These are phyloP conservation scores for Marasmius sp. DNA, from an alignment of 1,284 basidiomycete genomes.

Conservation along the genomic window DNA sequence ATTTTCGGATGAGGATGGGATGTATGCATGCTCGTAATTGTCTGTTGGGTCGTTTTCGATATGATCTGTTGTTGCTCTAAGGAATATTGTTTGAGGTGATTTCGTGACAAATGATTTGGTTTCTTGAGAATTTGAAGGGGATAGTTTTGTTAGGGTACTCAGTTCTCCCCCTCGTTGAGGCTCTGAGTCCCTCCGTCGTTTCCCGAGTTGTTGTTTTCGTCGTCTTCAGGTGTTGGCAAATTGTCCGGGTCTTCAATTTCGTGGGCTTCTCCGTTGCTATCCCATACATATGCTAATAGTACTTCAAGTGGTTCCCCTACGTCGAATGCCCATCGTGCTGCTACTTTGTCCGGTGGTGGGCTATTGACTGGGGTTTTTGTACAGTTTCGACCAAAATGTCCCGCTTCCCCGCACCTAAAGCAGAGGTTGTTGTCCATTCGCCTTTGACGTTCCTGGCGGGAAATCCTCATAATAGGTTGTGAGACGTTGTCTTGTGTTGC, in stretches of 20 bases:
- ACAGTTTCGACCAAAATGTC: background rate
- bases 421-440: background rate
- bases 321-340: background rate
- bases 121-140: background rate
- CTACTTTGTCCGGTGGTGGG: background rate
- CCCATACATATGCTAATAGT: background rate
- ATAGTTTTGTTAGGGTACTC: background rate
- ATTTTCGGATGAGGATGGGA: background rate
- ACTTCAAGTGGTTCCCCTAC: background rate
- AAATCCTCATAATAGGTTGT: background rate
- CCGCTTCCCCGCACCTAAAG: background rate
- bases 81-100: background rate
- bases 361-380: background rate
- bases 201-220: background rate
- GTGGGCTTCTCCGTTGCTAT: background rate
- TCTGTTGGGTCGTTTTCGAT: background rate
- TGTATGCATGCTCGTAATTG: background rate
- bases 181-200: background rate
- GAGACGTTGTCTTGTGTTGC: background rate
- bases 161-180: too few species aligned
- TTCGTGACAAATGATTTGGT: background rate
- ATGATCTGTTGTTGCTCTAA: background rate
- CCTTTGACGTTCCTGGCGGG: background rate
- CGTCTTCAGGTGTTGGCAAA: background rate
- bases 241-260: background rate